Evolutionary conservation across 306 rosid genomes (phyloP), one percentile per base, ranked within the genome.

Genomic region (Geum urbanum): DNA sequence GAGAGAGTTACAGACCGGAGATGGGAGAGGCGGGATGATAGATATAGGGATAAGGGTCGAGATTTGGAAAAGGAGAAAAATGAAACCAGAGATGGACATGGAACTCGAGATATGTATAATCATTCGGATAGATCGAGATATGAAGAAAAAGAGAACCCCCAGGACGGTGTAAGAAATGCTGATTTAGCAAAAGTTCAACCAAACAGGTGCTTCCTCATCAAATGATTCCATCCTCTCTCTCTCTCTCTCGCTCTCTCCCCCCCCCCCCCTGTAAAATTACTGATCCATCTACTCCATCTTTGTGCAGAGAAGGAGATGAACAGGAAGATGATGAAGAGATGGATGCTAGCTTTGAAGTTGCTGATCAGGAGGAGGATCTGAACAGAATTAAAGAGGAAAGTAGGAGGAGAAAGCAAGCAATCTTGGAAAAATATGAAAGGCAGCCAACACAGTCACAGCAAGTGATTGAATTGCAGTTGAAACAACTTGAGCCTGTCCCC

Each of bases 351-450:
- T 71, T 85, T 71, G 88, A 76, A 69, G 69, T 80, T 67, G 91
- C 83, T 49, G 97, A 91, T 39, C 89, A 94, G 80, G 99, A 95
- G 79, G 97, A 95, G 50, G 92, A 95, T 78, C 87, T 91, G 47
- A 81, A 84, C 79, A 86, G 95, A 80, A 91, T 95, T 74, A 95
- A 89, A 80, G 99, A 91, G 87, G 97, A 91, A 83, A 91, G 97
- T 81, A 84, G 87, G 71, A 91, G 89, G 72, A 78, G 95, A 81
- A 89, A 88, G 72, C 92, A 83, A 67, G 99, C 95, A 27, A 95
- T 95, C 80, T 79, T 95, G 80, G 97, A 89, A 77, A 95, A 95
- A 84, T 87, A 91, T 74, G 91, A 83, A 79, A 86, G 68, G 69
- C 84, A 79, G 89, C 79, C 62, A 55, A 53, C 47, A 43, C 11